A percentile compares a stretch with the other conserved stretches of the same genome.
Conservation (phyloP, 805 yeast species). For the Teunomyces barrocoloradensis region DNA sequence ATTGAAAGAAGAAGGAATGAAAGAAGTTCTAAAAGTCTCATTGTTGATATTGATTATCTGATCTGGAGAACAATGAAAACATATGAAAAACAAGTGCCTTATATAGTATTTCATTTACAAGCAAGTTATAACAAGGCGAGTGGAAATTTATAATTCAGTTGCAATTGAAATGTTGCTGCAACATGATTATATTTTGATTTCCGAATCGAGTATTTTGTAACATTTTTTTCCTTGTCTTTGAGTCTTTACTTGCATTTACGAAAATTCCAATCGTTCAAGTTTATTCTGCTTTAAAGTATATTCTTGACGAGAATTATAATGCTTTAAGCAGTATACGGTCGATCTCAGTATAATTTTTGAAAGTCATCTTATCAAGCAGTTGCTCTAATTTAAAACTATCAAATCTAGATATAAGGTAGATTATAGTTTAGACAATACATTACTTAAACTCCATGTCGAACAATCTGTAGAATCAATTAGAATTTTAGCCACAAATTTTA, state of each 20-base stretch:
- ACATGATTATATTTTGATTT: neutral
- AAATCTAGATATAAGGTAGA: neutral
- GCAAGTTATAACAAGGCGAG: neutral
- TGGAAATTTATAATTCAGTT: neutral
- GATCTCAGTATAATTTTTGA: neutral
- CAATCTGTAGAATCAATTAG: neutral
- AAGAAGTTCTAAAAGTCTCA: neutral
- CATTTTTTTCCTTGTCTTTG: neutral
- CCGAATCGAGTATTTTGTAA: neutral
- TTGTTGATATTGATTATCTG: neutral
- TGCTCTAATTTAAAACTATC: too few species aligned
- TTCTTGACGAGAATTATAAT: neutral
- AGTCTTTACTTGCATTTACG: neutral
- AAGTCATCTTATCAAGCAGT: too few species aligned
- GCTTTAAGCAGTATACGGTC: neutral
- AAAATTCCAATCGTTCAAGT: neutral
- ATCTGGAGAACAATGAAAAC: neutral
- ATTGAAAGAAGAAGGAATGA: neutral
- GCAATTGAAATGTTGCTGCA: neutral
- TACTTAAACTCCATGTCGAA: neutral
- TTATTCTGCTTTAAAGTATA: neutral
- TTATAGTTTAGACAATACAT: neutral
- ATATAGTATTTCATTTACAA: neutral
- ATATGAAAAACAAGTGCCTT: neutral
- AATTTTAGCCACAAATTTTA: neutral